Evolutionary conservation across 2,329 filamentous ascomycete species (phyloP).

Genomic region (Macroventuria anomochaeta): DNA sequence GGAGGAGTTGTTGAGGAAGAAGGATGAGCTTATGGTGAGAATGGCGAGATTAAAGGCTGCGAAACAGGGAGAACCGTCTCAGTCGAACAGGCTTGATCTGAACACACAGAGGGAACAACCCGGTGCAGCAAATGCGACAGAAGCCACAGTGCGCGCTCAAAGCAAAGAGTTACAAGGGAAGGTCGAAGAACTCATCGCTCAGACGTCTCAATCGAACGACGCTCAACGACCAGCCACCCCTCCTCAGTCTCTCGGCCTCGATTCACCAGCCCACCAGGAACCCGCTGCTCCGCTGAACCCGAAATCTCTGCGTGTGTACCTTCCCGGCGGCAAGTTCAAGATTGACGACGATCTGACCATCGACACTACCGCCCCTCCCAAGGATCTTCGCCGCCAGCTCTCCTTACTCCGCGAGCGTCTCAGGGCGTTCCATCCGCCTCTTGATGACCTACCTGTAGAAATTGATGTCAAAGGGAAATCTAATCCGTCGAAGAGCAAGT

Average conservation of each 20-base stretch:
- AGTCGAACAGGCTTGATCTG: background rate
- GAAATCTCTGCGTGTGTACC: slow-evolving; percentile 18
- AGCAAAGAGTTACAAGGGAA: too few species aligned
- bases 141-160: too few species aligned
- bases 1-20: slow-evolving; percentile 1
- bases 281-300: background rate
- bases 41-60: background rate
- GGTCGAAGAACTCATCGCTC: too few species aligned
- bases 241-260: too few species aligned
- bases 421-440: slow-evolving; percentile 27
- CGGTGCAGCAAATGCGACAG: background rate
- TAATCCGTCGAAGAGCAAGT: too few species aligned
- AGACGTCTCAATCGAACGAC: too few species aligned
- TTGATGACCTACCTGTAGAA: slow-evolving; percentile 35
- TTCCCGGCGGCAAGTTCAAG: slow-evolving; percentile 13
- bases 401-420: slow-evolving; percentile 2
- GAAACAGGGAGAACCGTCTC: background rate
- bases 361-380: slow-evolving; percentile 20
- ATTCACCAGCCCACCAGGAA: too few species aligned
- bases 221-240: background rate
- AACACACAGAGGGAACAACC: background rate
- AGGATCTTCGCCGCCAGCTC: slow-evolving; percentile 31
- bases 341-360: slow-evolving; percentile 33
- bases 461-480: background rate
- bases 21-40: background rate